phyloP scores from a whole-genome alignment of 305 asterid species.

The Coffea humblotiana region DNA sequence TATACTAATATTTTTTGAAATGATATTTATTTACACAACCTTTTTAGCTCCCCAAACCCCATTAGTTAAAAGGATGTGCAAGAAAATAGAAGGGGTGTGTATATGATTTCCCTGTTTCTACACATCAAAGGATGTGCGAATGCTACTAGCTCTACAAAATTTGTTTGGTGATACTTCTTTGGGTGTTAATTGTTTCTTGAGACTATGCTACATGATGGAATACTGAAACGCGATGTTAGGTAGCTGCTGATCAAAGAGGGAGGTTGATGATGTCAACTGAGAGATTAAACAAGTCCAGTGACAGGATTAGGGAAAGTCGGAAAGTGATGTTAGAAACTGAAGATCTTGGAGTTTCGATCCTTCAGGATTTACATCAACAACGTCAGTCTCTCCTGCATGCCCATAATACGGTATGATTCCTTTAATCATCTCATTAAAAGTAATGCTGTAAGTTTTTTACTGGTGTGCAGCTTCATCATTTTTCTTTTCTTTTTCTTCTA shows the following conservation, averaged over 20 bases:
- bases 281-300: constrained; percentile 52
- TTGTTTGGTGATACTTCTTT: background rate
- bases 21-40: too few species aligned
- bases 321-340: constrained; percentile 72
- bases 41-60: too few species aligned
- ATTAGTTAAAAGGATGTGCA: too few species aligned
- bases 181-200: constrained; percentile 1
- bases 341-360: constrained; percentile 84
- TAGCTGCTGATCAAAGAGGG: constrained; percentile 58
- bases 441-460: background rate
- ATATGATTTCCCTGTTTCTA: too few species aligned
- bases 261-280: constrained; percentile 71
- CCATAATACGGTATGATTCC: constrained; percentile 39
- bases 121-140: background rate
- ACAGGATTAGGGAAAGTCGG: constrained; percentile 61
- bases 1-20: background rate
- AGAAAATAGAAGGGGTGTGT: too few species aligned
- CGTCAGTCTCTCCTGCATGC: constrained; percentile 70
- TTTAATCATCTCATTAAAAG: background rate
- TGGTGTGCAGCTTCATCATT: background rate
- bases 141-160: background rate
- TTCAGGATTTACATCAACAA: constrained; percentile 74
- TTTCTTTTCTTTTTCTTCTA: background rate
- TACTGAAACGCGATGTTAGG: constrained; percentile 27
- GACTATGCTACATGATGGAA: background rate